A percentile compares a stretch with the other conserved stretches of the same genome.
Evolutionary conservation across 176 grass and related monocot species (phyloP).

Genomic region (Triticum dicoccoides): DNA sequence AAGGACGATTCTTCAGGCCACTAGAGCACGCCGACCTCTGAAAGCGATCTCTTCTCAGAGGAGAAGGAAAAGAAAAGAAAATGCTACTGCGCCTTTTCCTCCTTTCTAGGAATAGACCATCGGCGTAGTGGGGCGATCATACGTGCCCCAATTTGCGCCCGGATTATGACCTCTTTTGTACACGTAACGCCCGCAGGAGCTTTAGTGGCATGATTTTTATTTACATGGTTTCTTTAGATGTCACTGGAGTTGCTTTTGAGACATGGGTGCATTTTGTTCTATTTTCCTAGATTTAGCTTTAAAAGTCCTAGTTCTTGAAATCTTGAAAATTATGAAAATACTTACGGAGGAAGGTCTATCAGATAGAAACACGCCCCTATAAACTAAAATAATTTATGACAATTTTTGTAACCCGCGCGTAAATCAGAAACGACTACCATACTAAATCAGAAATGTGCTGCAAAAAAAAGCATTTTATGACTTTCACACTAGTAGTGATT

Average conservation of each 20-base stretch:
- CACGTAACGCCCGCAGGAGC: background rate
- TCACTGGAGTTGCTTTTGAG: background rate
- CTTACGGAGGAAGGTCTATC: background rate
- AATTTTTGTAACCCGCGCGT: too few relatives aligned
- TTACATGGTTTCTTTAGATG: background rate
- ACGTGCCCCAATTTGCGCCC: background rate
- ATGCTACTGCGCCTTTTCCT: background rate
- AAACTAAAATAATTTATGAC: too few relatives aligned
- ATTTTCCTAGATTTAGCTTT: background rate
- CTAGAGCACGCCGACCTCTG: background rate
- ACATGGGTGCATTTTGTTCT: background rate
- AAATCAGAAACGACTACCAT: too few relatives aligned
- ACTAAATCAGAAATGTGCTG: too few relatives aligned
- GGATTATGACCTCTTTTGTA: background rate
- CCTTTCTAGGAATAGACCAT: background rate
- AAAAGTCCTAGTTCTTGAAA: background rate
- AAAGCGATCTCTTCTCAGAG: slow-evolving; percentile 1
- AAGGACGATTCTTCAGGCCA: background rate
- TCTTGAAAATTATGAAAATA: background rate
- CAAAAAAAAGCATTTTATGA: too few relatives aligned
- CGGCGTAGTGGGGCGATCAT: background rate
- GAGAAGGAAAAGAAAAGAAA: background rate
- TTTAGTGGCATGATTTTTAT: background rate
- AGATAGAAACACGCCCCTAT: too few relatives aligned
- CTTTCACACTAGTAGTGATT: too few relatives aligned